phyloP scores from a whole-genome alignment of 139 green algal genomes.

The Chlorella sp. region DNA sequence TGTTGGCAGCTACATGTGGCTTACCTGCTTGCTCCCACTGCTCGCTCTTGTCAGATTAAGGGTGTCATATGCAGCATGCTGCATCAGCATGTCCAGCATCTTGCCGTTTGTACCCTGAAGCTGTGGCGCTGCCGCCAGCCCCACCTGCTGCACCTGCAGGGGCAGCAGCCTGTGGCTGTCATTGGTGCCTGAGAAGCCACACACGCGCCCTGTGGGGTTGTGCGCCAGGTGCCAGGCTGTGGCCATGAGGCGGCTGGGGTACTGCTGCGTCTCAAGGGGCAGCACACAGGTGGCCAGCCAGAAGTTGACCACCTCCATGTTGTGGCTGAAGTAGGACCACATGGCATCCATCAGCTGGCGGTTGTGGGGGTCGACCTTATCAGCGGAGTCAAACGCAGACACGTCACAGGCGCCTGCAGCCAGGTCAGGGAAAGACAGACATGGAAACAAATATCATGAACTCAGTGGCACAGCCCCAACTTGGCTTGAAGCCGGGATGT shows the following conservation, averaged over 20 bases:
- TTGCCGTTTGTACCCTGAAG: conserved; percentile 51
- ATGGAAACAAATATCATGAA: too few species aligned
- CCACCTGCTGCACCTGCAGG: conserved; percentile 31
- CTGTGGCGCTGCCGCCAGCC: background rate
- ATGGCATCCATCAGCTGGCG: conserved; percentile 21
- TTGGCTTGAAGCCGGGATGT: too few species aligned
- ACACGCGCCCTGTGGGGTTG: conserved; percentile 18
- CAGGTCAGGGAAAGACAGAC: background rate
- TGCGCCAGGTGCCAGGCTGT: conserved; percentile 51
- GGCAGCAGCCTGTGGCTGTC: conserved; percentile 56
- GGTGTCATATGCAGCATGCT: background rate
- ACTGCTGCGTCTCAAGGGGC: conserved; percentile 33
- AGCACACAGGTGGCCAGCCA: conserved; percentile 43
- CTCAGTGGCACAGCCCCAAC: background rate
- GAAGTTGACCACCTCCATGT: conserved; percentile 43
- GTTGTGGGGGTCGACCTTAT: conserved; percentile 47
- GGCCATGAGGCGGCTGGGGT: conserved; percentile 26
- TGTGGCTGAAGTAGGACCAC: conserved; percentile 31
- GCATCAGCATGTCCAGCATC: conserved; percentile 50
- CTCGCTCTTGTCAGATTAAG: background rate
- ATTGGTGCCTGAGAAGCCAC: conserved; percentile 49
- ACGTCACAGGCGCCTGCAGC: background rate
- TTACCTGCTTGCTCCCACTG: background rate
- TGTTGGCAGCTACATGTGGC: background rate
- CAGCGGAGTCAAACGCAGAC: conserved; percentile 9